Evolutionary conservation across 164 flowering plant species (phyloP).

Genomic region (Paratinospora sagittata): DNA sequence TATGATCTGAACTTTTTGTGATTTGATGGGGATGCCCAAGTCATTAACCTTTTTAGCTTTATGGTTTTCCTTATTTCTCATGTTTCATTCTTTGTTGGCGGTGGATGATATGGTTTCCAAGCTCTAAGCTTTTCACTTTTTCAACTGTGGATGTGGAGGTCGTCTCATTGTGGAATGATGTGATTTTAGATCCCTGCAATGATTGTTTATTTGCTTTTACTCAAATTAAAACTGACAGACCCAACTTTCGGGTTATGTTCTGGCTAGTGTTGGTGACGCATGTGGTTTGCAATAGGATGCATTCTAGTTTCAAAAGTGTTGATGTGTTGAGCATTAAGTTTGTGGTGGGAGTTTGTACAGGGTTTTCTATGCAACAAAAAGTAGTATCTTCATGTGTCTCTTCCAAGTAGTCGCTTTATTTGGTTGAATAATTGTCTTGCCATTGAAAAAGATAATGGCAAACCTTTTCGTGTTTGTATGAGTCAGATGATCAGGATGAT

Average conservation of each 20-base stretch:
- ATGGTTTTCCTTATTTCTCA: not conserved
- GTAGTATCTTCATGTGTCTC: not conserved
- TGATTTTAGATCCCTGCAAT: not conserved
- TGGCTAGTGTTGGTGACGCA: not conserved
- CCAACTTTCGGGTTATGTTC: not conserved
- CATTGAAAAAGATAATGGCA: not conserved
- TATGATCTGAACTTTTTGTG: not conserved
- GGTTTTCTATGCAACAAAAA: not conserved
- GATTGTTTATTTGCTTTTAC: not conserved
- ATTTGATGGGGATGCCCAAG: slow-evolving; percentile 15
- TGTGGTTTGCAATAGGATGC: not conserved
- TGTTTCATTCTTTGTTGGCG: not conserved
- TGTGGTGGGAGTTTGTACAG: not conserved
- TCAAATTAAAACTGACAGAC: not conserved
- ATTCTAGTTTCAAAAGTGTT: not conserved
- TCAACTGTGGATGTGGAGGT: not conserved
- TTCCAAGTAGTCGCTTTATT: not conserved
- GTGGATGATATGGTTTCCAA: not conserved
- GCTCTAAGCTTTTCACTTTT: too few species aligned
- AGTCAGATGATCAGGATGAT: not conserved
- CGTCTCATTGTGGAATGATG: not conserved
- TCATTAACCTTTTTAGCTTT: not conserved
- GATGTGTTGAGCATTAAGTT: slow-evolving; percentile 1
- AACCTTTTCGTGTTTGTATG: not conserved
- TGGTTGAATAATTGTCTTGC: not conserved